phyloP scores from a whole-genome alignment of 306 rosid genomes.

The Begonia masoniana region DNA sequence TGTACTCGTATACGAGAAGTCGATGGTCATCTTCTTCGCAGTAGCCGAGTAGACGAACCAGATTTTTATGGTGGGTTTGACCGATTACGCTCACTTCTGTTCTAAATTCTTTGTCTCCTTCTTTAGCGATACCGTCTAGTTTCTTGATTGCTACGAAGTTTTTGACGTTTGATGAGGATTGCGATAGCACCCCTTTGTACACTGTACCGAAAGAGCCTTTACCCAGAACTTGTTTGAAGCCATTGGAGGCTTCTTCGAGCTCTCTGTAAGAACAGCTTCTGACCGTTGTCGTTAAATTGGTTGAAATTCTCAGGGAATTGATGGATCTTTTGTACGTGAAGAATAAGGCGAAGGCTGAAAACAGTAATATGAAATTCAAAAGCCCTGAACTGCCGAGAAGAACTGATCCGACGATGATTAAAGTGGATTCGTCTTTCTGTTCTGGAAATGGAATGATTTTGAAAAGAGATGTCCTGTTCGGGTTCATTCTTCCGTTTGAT shows the following conservation, averaged over 20 bases:
- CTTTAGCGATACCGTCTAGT: slow-evolving; percentile 13
- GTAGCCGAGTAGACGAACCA: slow-evolving; percentile 13
- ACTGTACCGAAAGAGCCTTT: slow-evolving; percentile 6
- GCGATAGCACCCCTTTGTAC: not conserved
- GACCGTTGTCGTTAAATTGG: too few species aligned
- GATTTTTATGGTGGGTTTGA: slow-evolving; percentile 14
- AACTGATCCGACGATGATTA: slow-evolving; percentile 17
- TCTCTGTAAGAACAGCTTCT: not conserved
- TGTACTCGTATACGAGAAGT: slow-evolving; percentile 4
- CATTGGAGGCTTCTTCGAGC: slow-evolving; percentile 5
- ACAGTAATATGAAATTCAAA: slow-evolving; percentile 16
- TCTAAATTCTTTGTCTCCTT: slow-evolving; percentile 25
- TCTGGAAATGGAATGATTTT: slow-evolving; percentile 23
- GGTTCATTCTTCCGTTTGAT: slow-evolving; percentile 25
- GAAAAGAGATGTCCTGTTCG: not conserved
- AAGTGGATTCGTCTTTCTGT: slow-evolving; percentile 9
- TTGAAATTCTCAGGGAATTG: not conserved
- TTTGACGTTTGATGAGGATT: not conserved
- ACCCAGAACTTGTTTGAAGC: slow-evolving; percentile 4
- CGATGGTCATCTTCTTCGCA: slow-evolving; percentile 7
- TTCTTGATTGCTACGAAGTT: slow-evolving; percentile 25
- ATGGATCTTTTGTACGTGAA: slow-evolving; percentile 2
- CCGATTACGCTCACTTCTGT: slow-evolving; percentile 17
- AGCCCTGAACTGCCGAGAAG: slow-evolving; percentile 29
- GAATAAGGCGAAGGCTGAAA: slow-evolving; percentile 8